Evolutionary conservation across 2,329 filamentous ascomycete genomes (phyloP), one percentile per base, ranked within the genome.

Genomic region (Pseudodiploospora longispora): DNA sequence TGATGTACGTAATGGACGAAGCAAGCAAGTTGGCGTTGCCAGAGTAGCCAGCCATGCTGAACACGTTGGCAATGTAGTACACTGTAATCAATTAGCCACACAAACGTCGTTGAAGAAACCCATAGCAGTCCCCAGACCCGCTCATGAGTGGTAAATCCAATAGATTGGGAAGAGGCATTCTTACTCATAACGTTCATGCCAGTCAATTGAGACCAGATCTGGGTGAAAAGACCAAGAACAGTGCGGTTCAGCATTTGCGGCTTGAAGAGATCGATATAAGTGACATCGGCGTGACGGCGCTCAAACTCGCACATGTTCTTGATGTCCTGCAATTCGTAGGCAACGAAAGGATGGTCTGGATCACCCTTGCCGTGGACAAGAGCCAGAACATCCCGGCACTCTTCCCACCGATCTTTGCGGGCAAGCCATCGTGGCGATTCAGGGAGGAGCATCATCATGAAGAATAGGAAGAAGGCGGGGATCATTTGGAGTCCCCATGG

Each of bases 301-400:
- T 93, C 86, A 50, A 90, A 85, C 41, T 87, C 82, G 54, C 83
- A 77, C 61, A 81, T 82, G 34, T 83, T 78, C 50, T 78, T 76
- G 58, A 93, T 91, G 51, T 90, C 85, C 19, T 78, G 67, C 59
- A 85, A 67, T 59, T 93, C 87, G 30, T 69, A 74, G 7, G 64
- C 64, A 7, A 91, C 86, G 51, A 85, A 83, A 0, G 78, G 75
- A 35, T 76, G 76, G 54, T 80, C 70, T 2, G 68, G 64, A 49
- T 89, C 76, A 2, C 85, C 84, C 43, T 82, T 71, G 34, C 75
- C 80, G 55, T 86, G 82, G 2, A 85, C 77, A 30, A 83, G 67
- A 1, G 69, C 71, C 33, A 73, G 58, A 3, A 76, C 67, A 12
- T 64, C 62, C 43, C 73, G 78, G 68, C 34, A 76, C 46, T 80